Conservation (phyloP, 1,139 yeast species). For the Candida tropicalis region DNA sequence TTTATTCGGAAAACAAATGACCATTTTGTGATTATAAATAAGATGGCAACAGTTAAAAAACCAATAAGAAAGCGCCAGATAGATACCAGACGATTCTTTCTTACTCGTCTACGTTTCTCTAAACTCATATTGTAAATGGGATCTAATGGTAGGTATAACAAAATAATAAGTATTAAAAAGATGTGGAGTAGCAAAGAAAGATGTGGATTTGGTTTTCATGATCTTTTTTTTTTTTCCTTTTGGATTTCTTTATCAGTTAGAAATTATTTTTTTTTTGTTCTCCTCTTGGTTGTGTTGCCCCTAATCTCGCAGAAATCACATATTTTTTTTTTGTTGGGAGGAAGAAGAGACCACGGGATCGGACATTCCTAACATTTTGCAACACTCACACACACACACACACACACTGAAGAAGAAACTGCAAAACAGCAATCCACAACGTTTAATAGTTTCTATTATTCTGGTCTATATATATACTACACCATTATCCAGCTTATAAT, state of each 20-base stretch:
- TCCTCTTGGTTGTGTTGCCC: not conserved
- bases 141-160: not conserved
- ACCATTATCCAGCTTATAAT: slow-evolving; percentile 13
- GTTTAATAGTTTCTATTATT: not conserved
- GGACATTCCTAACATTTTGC: not conserved
- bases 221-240: not conserved
- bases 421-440: not conserved
- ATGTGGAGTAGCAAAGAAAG: not conserved
- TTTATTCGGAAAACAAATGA: not conserved
- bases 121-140: not conserved
- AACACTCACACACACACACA: not conserved
- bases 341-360: no score
- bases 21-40: slow-evolving; percentile 3
- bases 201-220: not conserved
- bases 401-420: not conserved
- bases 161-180: no score
- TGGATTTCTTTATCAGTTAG: not conserved
- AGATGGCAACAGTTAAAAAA: slow-evolving; percentile 3
- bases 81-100: not conserved
- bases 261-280: not conserved
- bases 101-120: not conserved
- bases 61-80: slow-evolving; percentile 2
- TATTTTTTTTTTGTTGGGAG: not conserved
- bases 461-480: slow-evolving; percentile 15
- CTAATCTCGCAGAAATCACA: slow-evolving; percentile 3